A percentile compares a stretch with the other conserved stretches of the same genome.
phyloP scores from a whole-genome alignment of 75 land plant genomes.

The Pinus taeda region DNA sequence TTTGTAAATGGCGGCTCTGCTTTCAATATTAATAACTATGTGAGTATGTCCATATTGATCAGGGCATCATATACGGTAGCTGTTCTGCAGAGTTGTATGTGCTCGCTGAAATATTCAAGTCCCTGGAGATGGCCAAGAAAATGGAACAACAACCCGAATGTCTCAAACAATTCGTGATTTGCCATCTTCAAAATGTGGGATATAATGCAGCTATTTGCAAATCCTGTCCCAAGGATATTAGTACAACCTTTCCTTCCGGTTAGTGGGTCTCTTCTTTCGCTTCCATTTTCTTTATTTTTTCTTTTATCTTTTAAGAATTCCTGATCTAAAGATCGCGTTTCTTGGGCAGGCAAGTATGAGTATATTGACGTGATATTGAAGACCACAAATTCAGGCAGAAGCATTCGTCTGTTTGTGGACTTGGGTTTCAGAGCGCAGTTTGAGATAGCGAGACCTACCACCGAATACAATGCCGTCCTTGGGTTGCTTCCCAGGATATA shows the following conservation, averaged over 20 bases:
- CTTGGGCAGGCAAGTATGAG: slow-evolving; percentile 17
- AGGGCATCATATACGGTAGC: slow-evolving; percentile 42
- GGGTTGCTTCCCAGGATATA: neutral
- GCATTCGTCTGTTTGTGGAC: slow-evolving; percentile 9
- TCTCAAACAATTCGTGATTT: slow-evolving; percentile 10
- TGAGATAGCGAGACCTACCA: slow-evolving; percentile 18
- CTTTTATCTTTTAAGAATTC: neutral
- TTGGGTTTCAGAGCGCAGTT: slow-evolving; percentile 16
- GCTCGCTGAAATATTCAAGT: slow-evolving; percentile 44
- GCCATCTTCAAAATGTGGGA: slow-evolving; percentile 11
- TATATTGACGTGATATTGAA: slow-evolving; percentile 11
- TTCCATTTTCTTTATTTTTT: too few species aligned
- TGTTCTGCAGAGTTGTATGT: slow-evolving; percentile 39
- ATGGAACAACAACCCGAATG: slow-evolving; percentile 3
- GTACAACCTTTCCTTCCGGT: slow-evolving; percentile 12
- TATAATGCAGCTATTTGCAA: slow-evolving; percentile 34
- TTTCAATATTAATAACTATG: neutral
- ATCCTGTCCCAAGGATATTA: slow-evolving; percentile 15
- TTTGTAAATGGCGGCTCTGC: neutral
- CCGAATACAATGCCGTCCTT: neutral
- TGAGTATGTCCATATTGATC: neutral
- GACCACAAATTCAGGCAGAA: neutral
- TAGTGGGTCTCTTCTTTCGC: neutral
- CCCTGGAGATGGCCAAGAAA: slow-evolving; percentile 29
- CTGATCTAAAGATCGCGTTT: neutral